Evolutionary conservation across 768 basidiomycete species (phyloP).

Genomic region (Amanita polypyramis): DNA sequence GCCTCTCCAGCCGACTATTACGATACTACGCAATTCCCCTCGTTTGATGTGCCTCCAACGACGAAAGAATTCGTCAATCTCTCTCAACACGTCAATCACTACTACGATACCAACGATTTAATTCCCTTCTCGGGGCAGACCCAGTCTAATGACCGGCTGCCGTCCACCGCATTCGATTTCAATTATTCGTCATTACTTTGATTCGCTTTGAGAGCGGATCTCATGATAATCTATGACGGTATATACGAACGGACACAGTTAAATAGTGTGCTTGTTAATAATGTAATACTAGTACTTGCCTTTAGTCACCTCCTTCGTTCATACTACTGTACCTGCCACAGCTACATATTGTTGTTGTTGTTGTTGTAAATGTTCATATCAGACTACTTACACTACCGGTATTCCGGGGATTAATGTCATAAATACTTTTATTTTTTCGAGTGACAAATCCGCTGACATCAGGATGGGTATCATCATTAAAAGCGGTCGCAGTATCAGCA

Average conservation of each 20-base stretch:
- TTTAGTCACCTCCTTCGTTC: not conserved
- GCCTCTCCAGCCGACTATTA: not conserved
- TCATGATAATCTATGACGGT: not conserved
- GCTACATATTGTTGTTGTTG: not conserved
- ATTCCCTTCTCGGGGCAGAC: not conserved
- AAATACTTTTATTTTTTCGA: too few species aligned
- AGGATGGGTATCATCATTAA: too few species aligned
- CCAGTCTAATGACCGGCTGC: not conserved
- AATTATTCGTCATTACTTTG: not conserved
- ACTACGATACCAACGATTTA: not conserved
- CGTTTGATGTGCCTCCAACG: conserved; percentile 1
- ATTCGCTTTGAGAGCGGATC: conserved; percentile 2
- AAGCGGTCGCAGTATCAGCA: not conserved
- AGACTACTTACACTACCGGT: not conserved
- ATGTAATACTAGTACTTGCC: conserved; percentile 1
- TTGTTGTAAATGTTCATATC: conserved; percentile 3
- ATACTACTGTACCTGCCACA: not conserved
- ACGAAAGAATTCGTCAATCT: not conserved
- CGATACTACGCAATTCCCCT: conserved; percentile 2
- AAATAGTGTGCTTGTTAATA: not conserved
- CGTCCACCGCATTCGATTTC: not conserved
- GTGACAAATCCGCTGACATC: too few species aligned
- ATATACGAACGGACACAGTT: not conserved
- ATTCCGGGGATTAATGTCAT: not conserved
- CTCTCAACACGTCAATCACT: not conserved